Base-by-base conservation (phyloP, 1,284 basidiomycete genomes). In the Hypsizygus ulmarius region DNA sequence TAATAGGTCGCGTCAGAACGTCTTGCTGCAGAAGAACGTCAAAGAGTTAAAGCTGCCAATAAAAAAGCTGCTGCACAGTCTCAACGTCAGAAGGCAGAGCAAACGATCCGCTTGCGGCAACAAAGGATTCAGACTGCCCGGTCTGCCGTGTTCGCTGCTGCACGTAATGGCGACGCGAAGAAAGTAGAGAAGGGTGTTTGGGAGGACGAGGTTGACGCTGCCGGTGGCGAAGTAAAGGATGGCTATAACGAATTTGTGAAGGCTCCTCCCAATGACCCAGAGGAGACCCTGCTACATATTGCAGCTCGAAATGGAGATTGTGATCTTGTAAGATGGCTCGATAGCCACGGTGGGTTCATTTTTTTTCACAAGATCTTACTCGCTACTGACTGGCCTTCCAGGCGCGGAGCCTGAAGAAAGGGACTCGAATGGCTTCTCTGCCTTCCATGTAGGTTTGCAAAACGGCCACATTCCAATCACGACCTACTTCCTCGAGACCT, bases 391-490 rank as follows among this genome's bases (percentile, higher is more conserved):
- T 52, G 54, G 52, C 55, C 49, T 42, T 48, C 50, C 59, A 89
- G 87, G 79, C 65, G 84, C 84, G 39, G 82, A 87, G 52, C 69
- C 77, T 16, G 85, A 87, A 49, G 86, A 89, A 62, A 75, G 77
- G 45, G 74, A 88, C 62, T 72, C 71, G 0, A 55, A 69, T 41
- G 75, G 75, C 21, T 65, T 76, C 43, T 84, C 85, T 2, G 74
- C 82, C 1, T 81, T 87, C 66, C 86, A 89, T 61, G 54, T 80
- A 44, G 83, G 84, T n/a, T 61, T 88, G 11, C 68, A 71, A 56
- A 58, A 59, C 39, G 82, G 81, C 1, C 70, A 77, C 52, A 56
- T 77, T 10, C 47, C 67, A 6, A 69, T 86, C 43, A 62, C 82
- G 43, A 66, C 70, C 33, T 72, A 82, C 61, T 81, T 86, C 63